Evolutionary conservation across 768 basidiomycete species (phyloP), one percentile per base, ranked within the genome.

Genomic region (Panellus pusillus): DNA sequence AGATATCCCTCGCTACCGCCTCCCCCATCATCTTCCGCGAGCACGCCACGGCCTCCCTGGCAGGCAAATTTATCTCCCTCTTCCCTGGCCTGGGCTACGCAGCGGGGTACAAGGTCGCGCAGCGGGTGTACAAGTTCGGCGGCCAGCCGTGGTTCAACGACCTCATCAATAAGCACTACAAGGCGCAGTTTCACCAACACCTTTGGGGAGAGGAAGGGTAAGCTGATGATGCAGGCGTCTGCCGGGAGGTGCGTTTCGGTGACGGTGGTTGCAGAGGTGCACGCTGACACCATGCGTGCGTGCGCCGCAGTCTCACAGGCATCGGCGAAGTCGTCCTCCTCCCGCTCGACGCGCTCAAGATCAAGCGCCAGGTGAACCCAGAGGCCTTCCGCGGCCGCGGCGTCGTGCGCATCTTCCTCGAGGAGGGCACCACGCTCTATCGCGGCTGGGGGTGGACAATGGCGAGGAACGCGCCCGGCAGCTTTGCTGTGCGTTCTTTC

Each of bases 371-470:
- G 75, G 91, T 90, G 51, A 99, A 99, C 74, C 96, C 96, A 1
- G 97, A 98, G 65, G 96, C 96, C 1, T 93, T 99, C 83, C 89
- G 92, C 32, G 94, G 94, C 35, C 91, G 96, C 20, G 93, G 94
- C 17, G 79, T 94, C 61, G 58, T 97, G 50, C 87, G 89, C 49
- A 93, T 99, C 63, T 83, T 99, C 70, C 70, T 83, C 67, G 95
- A 99, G 62, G 96, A 98, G 68, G 93, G 94, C 52, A 82, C 89
- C 9, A 82, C 89, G 1, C 81, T 99, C 32, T 99, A 99, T 73
- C 87, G 94, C 58, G 96, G 96, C 27, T 97, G 95, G 93, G 95
- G 95, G 41, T 98, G 96, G 96, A 98, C 96, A 19, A 88, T 97
- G 81, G 96, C 94, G 2, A 84, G 96, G 48, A 99, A 99, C 63